Evolutionary conservation across 345 rosid species (phyloP), one percentile per base, ranked within the genome.

Genomic region (Salix dunnii): DNA sequence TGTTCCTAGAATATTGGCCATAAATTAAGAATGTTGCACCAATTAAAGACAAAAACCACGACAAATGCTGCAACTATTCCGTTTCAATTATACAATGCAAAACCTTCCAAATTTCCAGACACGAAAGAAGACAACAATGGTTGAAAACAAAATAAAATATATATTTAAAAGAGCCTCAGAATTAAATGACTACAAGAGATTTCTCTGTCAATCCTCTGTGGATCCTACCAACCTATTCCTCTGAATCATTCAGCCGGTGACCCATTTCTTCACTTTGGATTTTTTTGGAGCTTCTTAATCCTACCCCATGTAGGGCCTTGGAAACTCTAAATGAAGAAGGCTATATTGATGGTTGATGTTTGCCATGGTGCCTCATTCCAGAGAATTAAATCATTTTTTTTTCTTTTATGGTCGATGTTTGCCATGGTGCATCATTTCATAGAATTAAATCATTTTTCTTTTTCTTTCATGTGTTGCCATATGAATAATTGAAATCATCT

Each of bases 11-110:
- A 66, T 74, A 62, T 72, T 79, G 76, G 65, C 40, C 78, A 55
- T 72, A 77, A 73, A 33, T 33, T 33, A 33, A 74, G 92, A 88
- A 89, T 91, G 94, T 88, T 86, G 88, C 81, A 72, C 83, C 88
- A 80, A 84, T 79, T 84, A 74, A 88, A 69, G 92, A 87, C 92
- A 87, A 78, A 74, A 78, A 74, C 72, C 83, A 71, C 82, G 89
- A 88, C 95, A 88, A 74, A 85, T 53, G 82, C 80, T 83, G 85
- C 88, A 66, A 74, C 75, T 70, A 80, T 78, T 83, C 80, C 72
- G 79, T 68, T 61, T 72, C 77, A 1, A 67, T 78, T 80, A 51
- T 72, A 74, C 74, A 72, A 66, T 79, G 43, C 84, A 77, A 74
- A 79, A 81, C 62, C 62, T 68, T 72, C 89, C 84, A 87, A 89